Conservation (phyloP, 768 basidiomycete genomes). For the Lentinus brumalis region DNA sequence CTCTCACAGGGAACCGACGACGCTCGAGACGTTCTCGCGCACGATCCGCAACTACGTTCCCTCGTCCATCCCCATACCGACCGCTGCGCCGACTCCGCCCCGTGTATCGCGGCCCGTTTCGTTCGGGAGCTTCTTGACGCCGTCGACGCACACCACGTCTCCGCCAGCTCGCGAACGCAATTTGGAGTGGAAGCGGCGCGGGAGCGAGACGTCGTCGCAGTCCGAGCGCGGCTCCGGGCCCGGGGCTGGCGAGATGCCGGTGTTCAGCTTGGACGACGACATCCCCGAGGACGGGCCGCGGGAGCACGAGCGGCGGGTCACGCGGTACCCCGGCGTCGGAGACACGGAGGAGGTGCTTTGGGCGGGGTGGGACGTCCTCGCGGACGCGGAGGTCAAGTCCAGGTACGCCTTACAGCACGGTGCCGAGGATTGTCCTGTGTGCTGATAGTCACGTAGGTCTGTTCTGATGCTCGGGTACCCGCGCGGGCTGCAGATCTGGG, state of each 20-base stretch:
- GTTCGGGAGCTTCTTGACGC: conserved; percentile 45
- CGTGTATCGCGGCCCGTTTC: no score
- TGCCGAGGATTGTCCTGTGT: background rate
- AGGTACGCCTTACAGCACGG: conserved; percentile 24
- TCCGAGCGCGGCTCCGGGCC: conserved; percentile 1
- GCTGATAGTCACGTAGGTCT: background rate
- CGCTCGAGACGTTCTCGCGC: conserved; percentile 53
- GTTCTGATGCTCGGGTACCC: conserved; percentile 57
- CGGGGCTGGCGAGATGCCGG: conserved; percentile 16
- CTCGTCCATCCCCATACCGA: conserved; percentile 50
- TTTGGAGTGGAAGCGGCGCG: conserved; percentile 19
- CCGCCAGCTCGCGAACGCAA: conserved; percentile 15
- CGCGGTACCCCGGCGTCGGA: conserved; percentile 31
- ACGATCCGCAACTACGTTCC: conserved; percentile 58
- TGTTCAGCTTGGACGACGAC: conserved; percentile 32
- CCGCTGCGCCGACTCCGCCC: conserved; percentile 49
- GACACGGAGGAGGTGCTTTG: conserved; percentile 42
- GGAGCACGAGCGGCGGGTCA: conserved; percentile 14
- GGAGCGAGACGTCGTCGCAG: conserved; percentile 17
- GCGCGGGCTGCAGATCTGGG: conserved; percentile 63
- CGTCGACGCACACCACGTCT: conserved; percentile 20
- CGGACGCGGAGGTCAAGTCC: conserved; percentile 6
- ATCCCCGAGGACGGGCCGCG: conserved; percentile 15
- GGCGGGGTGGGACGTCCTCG: conserved; percentile 47
- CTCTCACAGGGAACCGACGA: conserved; percentile 45